Base-by-base conservation (phyloP, 306 rosid species). In the Prosopis cineraria region DNA sequence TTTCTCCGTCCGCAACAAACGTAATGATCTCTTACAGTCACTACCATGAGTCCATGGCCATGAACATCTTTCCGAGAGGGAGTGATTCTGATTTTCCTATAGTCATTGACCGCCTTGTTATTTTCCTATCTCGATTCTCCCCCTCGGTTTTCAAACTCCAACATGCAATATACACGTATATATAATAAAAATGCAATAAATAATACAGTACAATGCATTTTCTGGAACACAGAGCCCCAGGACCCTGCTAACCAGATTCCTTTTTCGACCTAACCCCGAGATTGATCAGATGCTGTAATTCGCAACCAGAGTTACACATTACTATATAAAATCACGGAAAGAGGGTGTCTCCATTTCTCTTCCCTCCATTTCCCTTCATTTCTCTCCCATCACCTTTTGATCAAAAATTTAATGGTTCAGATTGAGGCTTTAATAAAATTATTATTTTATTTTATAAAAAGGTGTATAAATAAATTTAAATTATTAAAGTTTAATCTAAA, bases 311-410 rank as follows among this genome's bases (percentile, higher is more conserved):
- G 75, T 84, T 20, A 58, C 58, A 34, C 43, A 37, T 31, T 70
- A 6, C 87, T 90, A 92, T 92, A 92, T 85, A 88, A 82, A 80
- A 37, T 82, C 70, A n/a, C n/a, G n/a, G n/a, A n/a, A n/a, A n/a
- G n/a, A n/a, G n/a, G n/a, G n/a, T n/a, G n/a, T n/a, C n/a, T n/a
- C n/a, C n/a, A n/a, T n/a, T n/a, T n/a, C n/a, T n/a, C n/a, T n/a
- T n/a, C n/a, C n/a, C n/a, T n/a, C n/a, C n/a, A n/a, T n/a, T n/a
- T n/a, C n/a, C n/a, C n/a, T n/a, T n/a, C n/a, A n/a, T n/a, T n/a
- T n/a, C n/a, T n/a, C n/a, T n/a, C n/a, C n/a, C n/a, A n/a, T n/a
- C n/a, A n/a, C n/a, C n/a, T n/a, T n/a, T n/a, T n/a, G n/a, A n/a
- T n/a, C n/a, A n/a, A n/a, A n/a, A n/a, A n/a, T n/a, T n/a, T n/a